Conservation (phyloP, 2,329 filamentous ascomycete species). For the Aureobasidium leucospermi region DNA sequence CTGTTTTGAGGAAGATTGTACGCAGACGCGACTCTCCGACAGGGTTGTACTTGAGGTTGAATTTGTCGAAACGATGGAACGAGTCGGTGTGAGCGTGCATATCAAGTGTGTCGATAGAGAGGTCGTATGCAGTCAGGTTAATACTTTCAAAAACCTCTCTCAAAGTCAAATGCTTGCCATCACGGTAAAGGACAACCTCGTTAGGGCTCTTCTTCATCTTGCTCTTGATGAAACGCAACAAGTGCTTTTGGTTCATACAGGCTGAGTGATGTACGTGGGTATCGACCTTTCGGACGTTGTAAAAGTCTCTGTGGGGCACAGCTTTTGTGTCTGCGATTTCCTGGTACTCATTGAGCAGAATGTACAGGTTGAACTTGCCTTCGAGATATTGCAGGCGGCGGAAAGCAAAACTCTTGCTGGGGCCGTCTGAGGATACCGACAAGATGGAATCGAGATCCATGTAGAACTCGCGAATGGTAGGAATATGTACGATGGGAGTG, state of each 20-base stretch:
- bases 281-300: constrained; percentile 97
- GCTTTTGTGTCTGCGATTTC: constrained; percentile 97
- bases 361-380: constrained; percentile 93
- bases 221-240: constrained; percentile 97
- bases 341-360: constrained; percentile 90
- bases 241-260: constrained; percentile 99
- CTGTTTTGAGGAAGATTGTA: constrained; percentile 98
- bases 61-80: constrained; percentile 98
- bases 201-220: constrained; percentile 99
- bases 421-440: constrained; percentile 86
- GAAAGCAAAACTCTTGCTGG: constrained; percentile 95
- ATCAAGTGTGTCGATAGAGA: constrained; percentile 96
- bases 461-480: constrained; percentile 90
- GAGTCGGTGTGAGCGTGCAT: constrained; percentile 99
- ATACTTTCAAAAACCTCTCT: constrained; percentile 95
- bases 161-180: constrained; percentile 85
- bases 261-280: constrained; percentile 98
- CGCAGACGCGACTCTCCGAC: constrained; percentile 89
- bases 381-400: constrained; percentile 90
- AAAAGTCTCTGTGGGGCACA: constrained; percentile 96
- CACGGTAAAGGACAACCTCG: constrained; percentile 85
- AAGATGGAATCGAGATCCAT: constrained; percentile 85
- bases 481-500: constrained; percentile 71
- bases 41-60: constrained; percentile 98
- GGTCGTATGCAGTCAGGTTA: constrained; percentile 91